Percentiles rank a stretch among this genome's conserved stretches.
Conservation (phyloP, 2,329 filamentous ascomycete genomes). For the Xylaria sp. region DNA sequence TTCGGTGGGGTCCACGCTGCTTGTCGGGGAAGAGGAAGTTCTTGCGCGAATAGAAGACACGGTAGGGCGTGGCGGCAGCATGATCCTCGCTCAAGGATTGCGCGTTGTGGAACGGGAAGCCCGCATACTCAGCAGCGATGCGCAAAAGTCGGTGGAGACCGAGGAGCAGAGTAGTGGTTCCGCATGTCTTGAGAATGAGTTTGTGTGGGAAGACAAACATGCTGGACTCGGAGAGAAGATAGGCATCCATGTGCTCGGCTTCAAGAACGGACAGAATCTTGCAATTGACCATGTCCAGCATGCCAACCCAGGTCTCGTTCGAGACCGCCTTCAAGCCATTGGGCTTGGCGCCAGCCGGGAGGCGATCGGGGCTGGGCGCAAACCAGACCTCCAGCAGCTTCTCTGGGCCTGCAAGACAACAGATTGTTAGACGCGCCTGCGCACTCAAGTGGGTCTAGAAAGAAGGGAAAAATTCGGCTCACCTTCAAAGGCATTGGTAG, state of each 20-base stretch:
- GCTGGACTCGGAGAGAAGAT: conserved; percentile 96
- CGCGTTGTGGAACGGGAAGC: conserved; percentile 78
- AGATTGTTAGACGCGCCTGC: conserved; percentile 3
- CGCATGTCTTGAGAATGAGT: conserved; percentile 96
- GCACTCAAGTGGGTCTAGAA: too few species aligned
- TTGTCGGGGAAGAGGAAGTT: conserved; percentile 95
- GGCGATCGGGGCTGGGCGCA: conserved; percentile 66
- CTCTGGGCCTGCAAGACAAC: conserved; percentile 64
- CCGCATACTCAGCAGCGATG: conserved; percentile 80
- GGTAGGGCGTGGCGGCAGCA: conserved; percentile 80
- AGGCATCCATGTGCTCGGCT: conserved; percentile 91
- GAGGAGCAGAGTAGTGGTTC: conserved; percentile 87
- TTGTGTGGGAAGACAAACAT: conserved; percentile 99
- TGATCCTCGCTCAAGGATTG: conserved; percentile 60
- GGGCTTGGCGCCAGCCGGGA: conserved; percentile 65
- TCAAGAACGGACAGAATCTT: conserved; percentile 92
- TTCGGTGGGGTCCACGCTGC: conserved; percentile 89
- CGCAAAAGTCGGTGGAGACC: conserved; percentile 87
- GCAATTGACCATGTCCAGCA: conserved; percentile 98
- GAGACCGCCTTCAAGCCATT: conserved; percentile 81
- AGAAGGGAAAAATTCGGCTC: conserved; percentile 18
- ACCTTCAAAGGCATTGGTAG: conserved; percentile 94
- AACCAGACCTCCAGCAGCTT: conserved; percentile 99
- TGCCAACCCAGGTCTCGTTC: conserved; percentile 83
- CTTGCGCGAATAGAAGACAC: conserved; percentile 98